phyloP scores from a whole-genome alignment of 2,329 filamentous ascomycete species.

The Xylariales sp. region DNA sequence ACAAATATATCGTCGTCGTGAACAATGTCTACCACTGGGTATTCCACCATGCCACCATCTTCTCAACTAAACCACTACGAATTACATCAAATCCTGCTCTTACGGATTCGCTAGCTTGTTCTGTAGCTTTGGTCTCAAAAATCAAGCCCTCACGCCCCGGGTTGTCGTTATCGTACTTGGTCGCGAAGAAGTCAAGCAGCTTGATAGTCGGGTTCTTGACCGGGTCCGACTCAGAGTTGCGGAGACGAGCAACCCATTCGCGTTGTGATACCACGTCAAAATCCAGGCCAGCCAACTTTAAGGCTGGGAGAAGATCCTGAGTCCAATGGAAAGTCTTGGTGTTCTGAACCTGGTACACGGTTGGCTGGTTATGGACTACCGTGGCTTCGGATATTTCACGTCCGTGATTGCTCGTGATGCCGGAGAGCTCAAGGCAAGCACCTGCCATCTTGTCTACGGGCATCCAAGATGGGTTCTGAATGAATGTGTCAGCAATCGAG shows the following conservation, averaged over 20 bases:
- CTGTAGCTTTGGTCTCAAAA: slow-evolving; percentile 32
- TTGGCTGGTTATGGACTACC: slow-evolving; percentile 9
- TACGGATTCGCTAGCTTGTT: slow-evolving; percentile 19
- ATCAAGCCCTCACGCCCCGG: slow-evolving; percentile 30
- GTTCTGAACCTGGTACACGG: slow-evolving; percentile 51
- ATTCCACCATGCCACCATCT: slow-evolving; percentile 11
- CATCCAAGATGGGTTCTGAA: slow-evolving; percentile 30
- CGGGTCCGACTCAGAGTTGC: slow-evolving; percentile 42
- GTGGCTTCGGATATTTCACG: neutral
- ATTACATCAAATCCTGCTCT: slow-evolving; percentile 31
- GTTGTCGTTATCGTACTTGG: slow-evolving; percentile 44
- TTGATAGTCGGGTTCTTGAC: slow-evolving; percentile 46
- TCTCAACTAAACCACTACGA: slow-evolving; percentile 31
- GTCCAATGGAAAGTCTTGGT: slow-evolving; percentile 45
- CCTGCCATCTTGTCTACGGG: slow-evolving; percentile 32
- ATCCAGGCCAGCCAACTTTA: slow-evolving; percentile 38
- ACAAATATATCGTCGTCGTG: too few species aligned
- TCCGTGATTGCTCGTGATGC: slow-evolving; percentile 14
- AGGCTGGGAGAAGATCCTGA: slow-evolving; percentile 44
- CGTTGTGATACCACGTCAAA: slow-evolving; percentile 38
- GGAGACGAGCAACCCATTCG: slow-evolving; percentile 41
- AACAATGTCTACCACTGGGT: slow-evolving; percentile 2
- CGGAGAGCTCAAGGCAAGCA: slow-evolving; percentile 28
- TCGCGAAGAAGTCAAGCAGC: slow-evolving; percentile 45
- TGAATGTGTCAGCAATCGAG: too few species aligned